Base-by-base conservation (phyloP, 2,329 filamentous ascomycete species). In the Cadophora malorum region DNA sequence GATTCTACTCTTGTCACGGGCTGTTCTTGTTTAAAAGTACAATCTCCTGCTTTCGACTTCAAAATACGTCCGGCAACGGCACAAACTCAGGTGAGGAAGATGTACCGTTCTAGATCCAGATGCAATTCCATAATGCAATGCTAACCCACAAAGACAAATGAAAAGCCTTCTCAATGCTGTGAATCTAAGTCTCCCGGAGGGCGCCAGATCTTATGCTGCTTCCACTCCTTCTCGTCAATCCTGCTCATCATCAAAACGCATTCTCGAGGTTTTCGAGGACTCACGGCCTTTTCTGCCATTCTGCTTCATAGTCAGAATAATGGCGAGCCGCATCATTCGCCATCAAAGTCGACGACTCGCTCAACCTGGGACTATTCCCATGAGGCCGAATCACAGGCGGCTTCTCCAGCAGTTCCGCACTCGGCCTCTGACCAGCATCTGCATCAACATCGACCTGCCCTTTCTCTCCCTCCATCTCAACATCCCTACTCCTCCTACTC, bases 391-490 rank as follows among this genome's bases (percentile, higher is more conserved):
- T n/a, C 41, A n/a, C n/a, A 59, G 35, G n/a, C 5, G 33, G 56
- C 14, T 59, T 41, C 35, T 41, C 56, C 33, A 45, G 21, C 14
- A 38, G 4, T 16, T 21, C 35, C 2, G 35, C 16, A 25, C 33
- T 56, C 12, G 50, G 49, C 14, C 50, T 19, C n/a, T 16, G 19
- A 41, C 23, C 41, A 19, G 8, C 31, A 3, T 21, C 49, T 50
- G 41, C 38, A n/a, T 19, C n/a, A 9, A 28, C 28, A 23, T 59
- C 41, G 8, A 38, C 35, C 8, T 45, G 41, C 16, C 14, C 41
- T 19, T 45, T 45, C 14, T 38, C 41, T 5, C 2, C 16, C n/a
- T 38, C 55, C 45, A 28, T 56, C 56, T 68, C 66, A 12, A 67
- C 23, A 66, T 70, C 66, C 12, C 10, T 45, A 45, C 41, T 21